These are phyloP conservation scores for Curvularia eragrostidis DNA, from an alignment of 2,329 filamentous ascomycete species.

Conservation along the genomic window DNA sequence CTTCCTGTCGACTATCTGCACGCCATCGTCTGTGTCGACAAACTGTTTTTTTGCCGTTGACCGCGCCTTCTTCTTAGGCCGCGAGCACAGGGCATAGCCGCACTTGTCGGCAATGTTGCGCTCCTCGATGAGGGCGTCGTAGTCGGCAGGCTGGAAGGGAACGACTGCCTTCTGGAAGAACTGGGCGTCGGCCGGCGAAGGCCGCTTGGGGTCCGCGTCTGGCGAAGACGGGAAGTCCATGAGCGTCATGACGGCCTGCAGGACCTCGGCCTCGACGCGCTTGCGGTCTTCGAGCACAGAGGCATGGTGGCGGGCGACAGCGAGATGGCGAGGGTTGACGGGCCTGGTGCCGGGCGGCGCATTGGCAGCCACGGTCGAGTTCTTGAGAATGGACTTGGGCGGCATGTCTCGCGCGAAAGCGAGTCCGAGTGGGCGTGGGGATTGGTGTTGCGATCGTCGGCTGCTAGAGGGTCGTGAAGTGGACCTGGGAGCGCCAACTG, in stretches of 20 bases:
- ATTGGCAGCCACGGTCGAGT: slow-evolving; percentile 22
- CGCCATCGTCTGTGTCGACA: slow-evolving; percentile 64
- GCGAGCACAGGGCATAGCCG: slow-evolving; percentile 81
- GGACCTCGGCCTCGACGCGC: slow-evolving; percentile 75
- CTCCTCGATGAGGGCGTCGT: slow-evolving; percentile 86
- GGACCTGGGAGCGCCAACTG: slow-evolving; percentile 13
- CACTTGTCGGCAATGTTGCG: slow-evolving; percentile 83
- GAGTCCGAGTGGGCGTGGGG: not conserved
- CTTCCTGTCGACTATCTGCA: slow-evolving; percentile 71
- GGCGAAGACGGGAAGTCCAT: slow-evolving; percentile 66
- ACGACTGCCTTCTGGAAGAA: slow-evolving; percentile 71
- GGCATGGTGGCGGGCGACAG: slow-evolving; percentile 82
- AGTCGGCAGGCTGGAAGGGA: slow-evolving; percentile 85
- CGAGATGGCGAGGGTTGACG: slow-evolving; percentile 54
- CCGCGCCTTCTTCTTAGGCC: slow-evolving; percentile 65
- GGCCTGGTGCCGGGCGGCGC: slow-evolving; percentile 34
- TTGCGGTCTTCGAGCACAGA: slow-evolving; percentile 82
- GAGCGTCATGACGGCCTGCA: slow-evolving; percentile 74
- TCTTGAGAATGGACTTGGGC: slow-evolving; percentile 56
- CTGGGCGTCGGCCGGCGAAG: slow-evolving; percentile 65
- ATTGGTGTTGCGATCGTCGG: slow-evolving; percentile 15
- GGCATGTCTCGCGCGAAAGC: slow-evolving; percentile 34
- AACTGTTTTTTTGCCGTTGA: slow-evolving; percentile 64
- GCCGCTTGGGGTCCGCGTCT: slow-evolving; percentile 59
- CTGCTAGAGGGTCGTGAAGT: slow-evolving; percentile 11